Conservation (phyloP, 179 eudicot species). For the Vitellaria paradoxa region DNA sequence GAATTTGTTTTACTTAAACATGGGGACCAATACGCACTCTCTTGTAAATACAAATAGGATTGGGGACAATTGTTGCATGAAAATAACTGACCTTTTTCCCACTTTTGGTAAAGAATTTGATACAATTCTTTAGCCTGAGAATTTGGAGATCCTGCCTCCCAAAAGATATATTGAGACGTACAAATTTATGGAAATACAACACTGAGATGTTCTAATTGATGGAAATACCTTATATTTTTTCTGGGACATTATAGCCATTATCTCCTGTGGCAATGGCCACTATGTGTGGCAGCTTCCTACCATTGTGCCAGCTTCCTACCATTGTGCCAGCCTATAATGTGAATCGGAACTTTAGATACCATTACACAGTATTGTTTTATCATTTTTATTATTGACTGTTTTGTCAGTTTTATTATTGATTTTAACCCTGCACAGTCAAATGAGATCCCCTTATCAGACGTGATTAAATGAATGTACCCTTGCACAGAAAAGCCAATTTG, state of each 20-base stretch:
- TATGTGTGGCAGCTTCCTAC: conserved; percentile 2
- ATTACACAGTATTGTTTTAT: not conserved
- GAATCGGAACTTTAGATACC: not conserved
- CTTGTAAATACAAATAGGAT: not conserved
- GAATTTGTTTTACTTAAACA: not conserved
- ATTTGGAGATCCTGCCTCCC: not conserved
- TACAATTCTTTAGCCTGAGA: conserved; percentile 2
- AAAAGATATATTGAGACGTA: not conserved
- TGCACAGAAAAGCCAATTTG: not conserved
- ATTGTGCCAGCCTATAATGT: not conserved
- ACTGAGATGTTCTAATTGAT: not conserved
- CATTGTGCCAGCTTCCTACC: conserved; percentile 2
- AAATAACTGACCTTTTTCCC: not conserved
- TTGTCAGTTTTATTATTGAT: not conserved
- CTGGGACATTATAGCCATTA: no score
- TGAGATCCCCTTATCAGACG: not conserved
- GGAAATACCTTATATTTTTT: no score
- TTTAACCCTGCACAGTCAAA: not conserved
- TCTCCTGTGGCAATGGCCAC: no score
- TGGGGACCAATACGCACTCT: not conserved
- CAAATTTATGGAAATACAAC: not conserved
- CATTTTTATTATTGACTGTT: not conserved
- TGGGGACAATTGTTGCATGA: not conserved
- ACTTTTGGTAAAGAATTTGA: not conserved
- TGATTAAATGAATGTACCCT: not conserved